A percentile compares a stretch with the other conserved stretches of the same genome.
Evolutionary conservation across 2,329 filamentous ascomycete genomes (phyloP).

Genomic region (Fusarium nodosum): DNA sequence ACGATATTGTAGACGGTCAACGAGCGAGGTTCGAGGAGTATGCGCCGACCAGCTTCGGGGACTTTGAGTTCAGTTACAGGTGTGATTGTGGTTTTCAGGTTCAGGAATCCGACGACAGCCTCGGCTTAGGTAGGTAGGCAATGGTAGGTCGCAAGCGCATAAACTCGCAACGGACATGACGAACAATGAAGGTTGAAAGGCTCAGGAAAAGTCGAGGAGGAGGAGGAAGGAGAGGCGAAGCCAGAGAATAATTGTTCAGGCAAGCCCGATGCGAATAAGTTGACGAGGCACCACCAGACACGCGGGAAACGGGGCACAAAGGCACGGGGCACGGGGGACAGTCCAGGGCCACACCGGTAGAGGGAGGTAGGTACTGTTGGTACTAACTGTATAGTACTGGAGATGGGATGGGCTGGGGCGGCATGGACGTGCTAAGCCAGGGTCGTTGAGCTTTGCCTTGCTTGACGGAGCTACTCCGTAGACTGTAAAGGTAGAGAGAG

Average conservation of each 20-base stretch:
- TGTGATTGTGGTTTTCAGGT: conserved; percentile 26
- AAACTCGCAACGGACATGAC: conserved; percentile 49
- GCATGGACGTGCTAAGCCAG: conserved; percentile 40
- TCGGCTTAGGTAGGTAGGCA: conserved; percentile 41
- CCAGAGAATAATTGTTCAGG: conserved; percentile 37
- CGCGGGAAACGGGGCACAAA: conserved; percentile 42
- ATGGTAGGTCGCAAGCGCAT: conserved; percentile 47
- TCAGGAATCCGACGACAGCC: conserved; percentile 43
- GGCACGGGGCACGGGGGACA: conserved; percentile 42
- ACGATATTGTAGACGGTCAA: conserved; percentile 19
- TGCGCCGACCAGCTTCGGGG: conserved; percentile 25
- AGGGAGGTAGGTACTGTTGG: conserved; percentile 5
- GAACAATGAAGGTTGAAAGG: conserved; percentile 30
- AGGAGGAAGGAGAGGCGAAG: conserved; percentile 24
- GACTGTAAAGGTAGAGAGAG: conserved; percentile 4
- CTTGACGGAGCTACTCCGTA: conserved; percentile 41
- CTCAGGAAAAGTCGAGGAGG: conserved; percentile 19
- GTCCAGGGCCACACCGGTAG: conserved; percentile 40
- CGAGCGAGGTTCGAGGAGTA: conserved; percentile 21
- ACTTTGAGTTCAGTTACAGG: conserved; percentile 19
- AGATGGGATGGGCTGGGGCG: conserved; percentile 44
- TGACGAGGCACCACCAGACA: conserved; percentile 35
- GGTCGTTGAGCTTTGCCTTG: conserved; percentile 42
- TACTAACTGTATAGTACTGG: conserved; percentile 11
- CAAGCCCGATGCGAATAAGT: conserved; percentile 39